Percentiles rank a stretch among this genome's conserved stretches.
These are phyloP conservation scores for Akanthomyces uredinophilus DNA, from an alignment of 2,329 filamentous ascomycete species.

Conservation along the genomic window DNA sequence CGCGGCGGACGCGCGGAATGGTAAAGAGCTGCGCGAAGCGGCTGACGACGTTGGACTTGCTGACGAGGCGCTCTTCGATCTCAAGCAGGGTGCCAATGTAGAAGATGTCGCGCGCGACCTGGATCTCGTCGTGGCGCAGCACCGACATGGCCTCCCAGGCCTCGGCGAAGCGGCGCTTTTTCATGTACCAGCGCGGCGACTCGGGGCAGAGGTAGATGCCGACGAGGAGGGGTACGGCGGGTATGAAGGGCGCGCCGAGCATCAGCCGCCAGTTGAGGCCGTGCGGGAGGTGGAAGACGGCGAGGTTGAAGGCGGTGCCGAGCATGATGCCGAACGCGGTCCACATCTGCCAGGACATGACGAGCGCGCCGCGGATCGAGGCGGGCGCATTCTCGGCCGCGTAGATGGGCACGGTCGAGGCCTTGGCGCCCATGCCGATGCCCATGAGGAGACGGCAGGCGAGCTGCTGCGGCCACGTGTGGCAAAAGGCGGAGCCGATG, in stretches of 20 bases:
- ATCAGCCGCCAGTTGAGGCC: conserved; percentile 60
- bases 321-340: conserved; percentile 58
- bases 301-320: conserved; percentile 35
- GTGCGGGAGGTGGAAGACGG: conserved; percentile 28
- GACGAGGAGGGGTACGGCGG: conserved; percentile 49
- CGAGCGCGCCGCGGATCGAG: conserved; percentile 65
- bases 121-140: conserved; percentile 50
- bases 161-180: conserved; percentile 56
- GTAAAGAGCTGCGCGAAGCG: conserved; percentile 64
- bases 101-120: conserved; percentile 59
- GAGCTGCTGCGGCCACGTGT: conserved; percentile 68
- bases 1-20: conserved; percentile 64
- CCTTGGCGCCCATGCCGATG: conserved; percentile 72
- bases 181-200: conserved; percentile 61
- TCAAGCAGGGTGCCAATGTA: conserved; percentile 61
- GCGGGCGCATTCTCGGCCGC: conserved; percentile 70
- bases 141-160: conserved; percentile 53
- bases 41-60: conserved; percentile 50
- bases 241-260: conserved; percentile 59
- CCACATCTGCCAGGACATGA: conserved; percentile 79
- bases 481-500: conserved; percentile 64
- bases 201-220: conserved; percentile 63
- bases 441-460: conserved; percentile 68
- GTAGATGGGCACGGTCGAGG: conserved; percentile 70
- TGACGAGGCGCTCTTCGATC: conserved; percentile 49